Base-by-base conservation (phyloP, 306 rosid species). In the Prinsepia uniflora region DNA sequence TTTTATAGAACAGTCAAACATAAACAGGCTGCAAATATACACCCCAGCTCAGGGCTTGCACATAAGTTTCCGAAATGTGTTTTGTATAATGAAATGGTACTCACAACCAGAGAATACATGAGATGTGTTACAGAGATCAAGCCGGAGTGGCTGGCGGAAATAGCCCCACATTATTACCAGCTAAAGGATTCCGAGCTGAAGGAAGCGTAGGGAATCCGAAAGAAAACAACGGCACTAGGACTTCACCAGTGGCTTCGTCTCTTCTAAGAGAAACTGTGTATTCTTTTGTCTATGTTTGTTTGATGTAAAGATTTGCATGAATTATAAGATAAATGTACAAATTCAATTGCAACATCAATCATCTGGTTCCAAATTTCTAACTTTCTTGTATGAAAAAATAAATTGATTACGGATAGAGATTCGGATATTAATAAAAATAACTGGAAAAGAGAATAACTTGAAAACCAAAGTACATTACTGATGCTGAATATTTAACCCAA, bases 81-180 rank as follows among this genome's bases (percentile, higher is more conserved):
- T 52, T 73, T 93, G 41, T 94, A 94, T 75, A 90, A 89, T 71
- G 97, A 94, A 71, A 80, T 94, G 75, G 98, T 94, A 24, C 96
- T 91, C 14, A 94, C 98, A 8, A 71, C 90, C 45, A 90, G 83
- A 80, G 98, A 94, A 78, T 94, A 90, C 52, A 88, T 88, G 90
- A 85, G 98, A 87, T 91, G 87, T 89, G 86, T 84, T 65, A 87
- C 96, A 0, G 97, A 87, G 64, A 64, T 89, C 70, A 87, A 89
- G 78, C 89, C 96, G 7, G 90, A 90, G 18, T 94, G 96, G 98
- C 68, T 94, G 84, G 82, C 83, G 69, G 96, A 94, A 84, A 86
- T 94, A 61, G 97, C 98, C 48, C 98, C 95, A 3, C 98, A 90
- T 72, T 94, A 85, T 80, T 94, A 90, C 85, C 92, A 94, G 83